A percentile compares a stretch with the other conserved stretches of the same genome.
phyloP scores from a whole-genome alignment of 2,329 filamentous ascomycete species.

The Aspergillus spinulosporus region DNA sequence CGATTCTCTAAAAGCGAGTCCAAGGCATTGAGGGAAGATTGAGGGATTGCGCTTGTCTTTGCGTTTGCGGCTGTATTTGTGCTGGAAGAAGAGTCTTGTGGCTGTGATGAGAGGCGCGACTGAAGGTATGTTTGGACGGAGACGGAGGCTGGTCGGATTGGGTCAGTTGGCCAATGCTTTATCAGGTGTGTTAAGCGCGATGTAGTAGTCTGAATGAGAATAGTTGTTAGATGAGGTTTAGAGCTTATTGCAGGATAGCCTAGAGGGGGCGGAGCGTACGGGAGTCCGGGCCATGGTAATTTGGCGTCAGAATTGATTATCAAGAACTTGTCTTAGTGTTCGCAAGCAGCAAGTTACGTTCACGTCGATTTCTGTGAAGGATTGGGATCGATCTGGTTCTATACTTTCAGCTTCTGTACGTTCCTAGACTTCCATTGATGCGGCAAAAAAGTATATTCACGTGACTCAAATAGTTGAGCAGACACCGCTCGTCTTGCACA shows the following conservation, averaged over 20 bases:
- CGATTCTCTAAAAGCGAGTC: conserved; percentile 62
- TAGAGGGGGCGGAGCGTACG: not conserved
- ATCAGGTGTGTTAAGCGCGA: conserved; percentile 46
- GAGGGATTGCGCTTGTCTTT: conserved; percentile 26
- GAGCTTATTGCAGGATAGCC: not conserved
- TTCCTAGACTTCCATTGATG: not conserved
- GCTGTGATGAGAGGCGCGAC: conserved; percentile 28
- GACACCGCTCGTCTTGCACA: conserved; percentile 6
- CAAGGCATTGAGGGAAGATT: conserved; percentile 56
- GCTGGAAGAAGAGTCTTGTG: not conserved
- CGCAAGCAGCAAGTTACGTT: no score
- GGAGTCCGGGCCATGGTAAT: not conserved
- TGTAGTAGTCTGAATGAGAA: conserved; percentile 21
- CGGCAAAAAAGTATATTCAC: conserved; percentile 10
- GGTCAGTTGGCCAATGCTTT: conserved; percentile 47
- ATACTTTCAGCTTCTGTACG: not conserved
- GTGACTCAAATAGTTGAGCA: conserved; percentile 4
- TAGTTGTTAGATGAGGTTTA: not conserved
- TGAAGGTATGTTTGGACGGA: conserved; percentile 47
- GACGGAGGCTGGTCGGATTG: conserved; percentile 46
- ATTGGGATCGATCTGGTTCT: not conserved
- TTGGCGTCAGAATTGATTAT: not conserved
- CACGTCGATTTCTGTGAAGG: no score
- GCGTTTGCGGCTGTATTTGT: not conserved
- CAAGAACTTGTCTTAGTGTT: no score